These are phyloP conservation scores for Aspergillus aculeatinus DNA, from an alignment of 2,329 filamentous ascomycete species.

Conservation along the genomic window DNA sequence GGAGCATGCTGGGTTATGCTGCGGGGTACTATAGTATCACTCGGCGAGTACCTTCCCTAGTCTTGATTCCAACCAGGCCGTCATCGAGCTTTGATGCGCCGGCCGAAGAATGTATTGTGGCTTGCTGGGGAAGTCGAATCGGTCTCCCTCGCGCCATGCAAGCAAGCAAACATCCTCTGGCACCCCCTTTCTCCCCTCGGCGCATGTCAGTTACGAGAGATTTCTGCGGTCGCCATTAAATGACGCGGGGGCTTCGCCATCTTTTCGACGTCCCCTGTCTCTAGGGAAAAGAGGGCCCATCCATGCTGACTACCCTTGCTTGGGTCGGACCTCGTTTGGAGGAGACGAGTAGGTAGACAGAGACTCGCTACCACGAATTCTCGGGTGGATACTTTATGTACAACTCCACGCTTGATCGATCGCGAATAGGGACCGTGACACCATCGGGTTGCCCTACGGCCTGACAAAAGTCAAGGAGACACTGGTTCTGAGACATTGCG, in stretches of 20 bases:
- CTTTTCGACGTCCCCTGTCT: background rate
- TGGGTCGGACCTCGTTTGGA: background rate
- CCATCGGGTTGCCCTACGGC: background rate
- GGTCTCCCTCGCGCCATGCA: slow-evolving; percentile 6
- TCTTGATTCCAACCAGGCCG: slow-evolving; percentile 17
- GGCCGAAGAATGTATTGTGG: slow-evolving; percentile 19
- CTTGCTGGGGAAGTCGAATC: slow-evolving; percentile 17
- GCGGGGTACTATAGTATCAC: slow-evolving; percentile 8
- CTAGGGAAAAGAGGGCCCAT: background rate
- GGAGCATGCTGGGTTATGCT: slow-evolving; percentile 7
- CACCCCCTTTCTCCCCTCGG: slow-evolving; percentile 2
- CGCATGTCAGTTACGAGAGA: slow-evolving; percentile 5
- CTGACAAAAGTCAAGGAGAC: background rate
- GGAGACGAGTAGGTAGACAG: background rate
- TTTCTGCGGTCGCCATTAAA: slow-evolving; percentile 14
- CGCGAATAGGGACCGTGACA: background rate
- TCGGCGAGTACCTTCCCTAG: slow-evolving; percentile 17
- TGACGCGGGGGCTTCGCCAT: slow-evolving; percentile 3
- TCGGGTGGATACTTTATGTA: background rate
- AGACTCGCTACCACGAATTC: background rate
- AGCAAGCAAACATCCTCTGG: slow-evolving; percentile 12
- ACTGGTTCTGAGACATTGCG: background rate
- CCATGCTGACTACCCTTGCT: background rate
- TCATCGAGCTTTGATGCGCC: slow-evolving; percentile 12
- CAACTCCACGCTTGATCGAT: background rate